Conservation (phyloP, 1,284 basidiomycete genomes). For the Marasmius tenuissimus region DNA sequence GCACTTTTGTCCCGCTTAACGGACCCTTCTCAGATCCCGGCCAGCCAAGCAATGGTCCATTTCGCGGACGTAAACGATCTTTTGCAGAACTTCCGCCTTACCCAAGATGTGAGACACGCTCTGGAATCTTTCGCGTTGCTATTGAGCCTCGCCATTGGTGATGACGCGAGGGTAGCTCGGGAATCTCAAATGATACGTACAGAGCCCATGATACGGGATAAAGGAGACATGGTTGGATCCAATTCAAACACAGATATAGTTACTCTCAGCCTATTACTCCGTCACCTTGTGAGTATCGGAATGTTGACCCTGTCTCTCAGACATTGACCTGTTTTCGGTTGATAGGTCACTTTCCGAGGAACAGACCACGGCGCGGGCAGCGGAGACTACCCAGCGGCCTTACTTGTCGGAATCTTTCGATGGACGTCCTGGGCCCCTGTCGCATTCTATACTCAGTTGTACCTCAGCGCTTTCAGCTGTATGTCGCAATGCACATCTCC, state of each 20-base stretch:
- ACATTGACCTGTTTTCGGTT: neutral
- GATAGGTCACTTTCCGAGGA: conserved; percentile 57
- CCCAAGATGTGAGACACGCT: conserved; percentile 49
- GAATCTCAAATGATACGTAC: conserved; percentile 70
- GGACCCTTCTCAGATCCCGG: conserved; percentile 59
- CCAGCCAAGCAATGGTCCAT: conserved; percentile 54
- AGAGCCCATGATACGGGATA: conserved; percentile 56
- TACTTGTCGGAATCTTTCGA: conserved; percentile 58
- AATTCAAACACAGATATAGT: conserved; percentile 64
- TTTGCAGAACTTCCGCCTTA: conserved; percentile 50
- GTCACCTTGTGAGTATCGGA: conserved; percentile 50
- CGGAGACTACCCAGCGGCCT: conserved; percentile 48
- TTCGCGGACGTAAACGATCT: conserved; percentile 56
- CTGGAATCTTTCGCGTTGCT: conserved; percentile 62
- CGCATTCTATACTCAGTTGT: conserved; percentile 68
- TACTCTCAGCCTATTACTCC: conserved; percentile 58
- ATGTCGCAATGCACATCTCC: conserved; percentile 48
- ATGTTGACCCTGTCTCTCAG: conserved; percentile 7
- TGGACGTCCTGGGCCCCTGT: conserved; percentile 67
- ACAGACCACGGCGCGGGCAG: conserved; percentile 65
- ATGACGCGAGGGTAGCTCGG: conserved; percentile 63
- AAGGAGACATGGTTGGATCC: conserved; percentile 53
- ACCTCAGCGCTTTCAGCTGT: conserved; percentile 60
- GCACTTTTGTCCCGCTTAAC: conserved; percentile 57
- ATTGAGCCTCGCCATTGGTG: conserved; percentile 58